Evolutionary conservation across 768 basidiomycete species (phyloP), one percentile per base, ranked within the genome.

Genomic region (Pulveroboletus sp.): DNA sequence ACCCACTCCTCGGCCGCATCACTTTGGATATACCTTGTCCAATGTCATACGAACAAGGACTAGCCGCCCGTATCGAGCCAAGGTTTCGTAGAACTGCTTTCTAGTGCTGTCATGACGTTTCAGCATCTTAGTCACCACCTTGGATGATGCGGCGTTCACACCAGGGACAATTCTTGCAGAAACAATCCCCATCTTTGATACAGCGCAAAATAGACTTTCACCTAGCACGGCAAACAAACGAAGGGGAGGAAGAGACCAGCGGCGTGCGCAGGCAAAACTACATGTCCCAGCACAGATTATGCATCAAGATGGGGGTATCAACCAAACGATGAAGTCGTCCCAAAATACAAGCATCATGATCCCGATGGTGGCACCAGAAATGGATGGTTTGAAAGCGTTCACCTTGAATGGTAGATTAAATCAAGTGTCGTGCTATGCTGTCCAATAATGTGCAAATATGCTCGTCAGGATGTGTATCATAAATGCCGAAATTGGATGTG

Each of bases 381-480:
- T 52, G 47, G 47, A 28, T 50, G 50, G 26, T 15, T 33, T 36
- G 41, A 43, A 52, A 48, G 21, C n/a, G 39, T 55, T 48, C 33
- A 51, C 48, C 53, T 55, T 48, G 55, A 45, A 40, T 18, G 26
- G 47, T 65, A 47, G 43, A 57, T 51, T 46, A 49, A 32, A 42
- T 36, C 26, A 51, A 57, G 35, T 63, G 43, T 8, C 28, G 18
- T 57, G 55, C 43, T 38, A 62, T 62, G 53, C 43, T 59, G 63
- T 65, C 60, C 51, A 45, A 51, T 60, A 55, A 57, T 46, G 45
- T 53, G 59, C 37, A 52, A 50, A 37, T 45, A 38, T 64, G 53
- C 35, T 55, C 39, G 51, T 52, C 51, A 32, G 55, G 33, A 55
- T 59, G 46, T 48, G 51, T 18, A 47, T 37, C 47, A 55, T 43